A percentile compares a stretch with the other conserved stretches of the same genome.
These are phyloP conservation scores for Arthrinium puccinioides DNA, from an alignment of 2,329 filamentous ascomycete species.

Conservation along the genomic window DNA sequence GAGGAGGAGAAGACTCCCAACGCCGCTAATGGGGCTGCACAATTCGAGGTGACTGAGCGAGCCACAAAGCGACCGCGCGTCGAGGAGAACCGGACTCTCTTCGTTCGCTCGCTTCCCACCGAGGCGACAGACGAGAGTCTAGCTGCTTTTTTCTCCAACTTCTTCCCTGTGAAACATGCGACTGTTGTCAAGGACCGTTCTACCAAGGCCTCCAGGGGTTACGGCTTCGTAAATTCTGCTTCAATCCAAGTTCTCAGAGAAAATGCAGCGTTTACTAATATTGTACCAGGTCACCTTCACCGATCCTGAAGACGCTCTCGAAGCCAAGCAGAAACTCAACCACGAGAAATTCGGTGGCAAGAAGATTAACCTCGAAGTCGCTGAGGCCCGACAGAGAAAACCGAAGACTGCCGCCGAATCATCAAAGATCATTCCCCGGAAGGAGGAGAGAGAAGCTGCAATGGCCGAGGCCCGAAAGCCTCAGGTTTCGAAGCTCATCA, in stretches of 20 bases:
- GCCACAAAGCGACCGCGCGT: slow-evolving; percentile 50
- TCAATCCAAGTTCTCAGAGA: no score
- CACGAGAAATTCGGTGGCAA: slow-evolving; percentile 71
- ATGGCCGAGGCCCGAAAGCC: slow-evolving; percentile 53
- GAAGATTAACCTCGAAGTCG: slow-evolving; percentile 79
- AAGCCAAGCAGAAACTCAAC: slow-evolving; percentile 75
- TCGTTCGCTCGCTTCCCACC: slow-evolving; percentile 79
- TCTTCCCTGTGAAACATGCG: slow-evolving; percentile 91
- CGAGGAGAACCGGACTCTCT: slow-evolving; percentile 66
- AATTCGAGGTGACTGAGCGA: not conserved
- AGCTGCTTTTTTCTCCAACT: slow-evolving; percentile 85
- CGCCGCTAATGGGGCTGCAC: no score
- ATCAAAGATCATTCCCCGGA: slow-evolving; percentile 32
- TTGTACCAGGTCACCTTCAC: slow-evolving; percentile 61
- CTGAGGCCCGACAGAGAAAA: slow-evolving; percentile 70
- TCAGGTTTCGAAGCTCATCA: slow-evolving; percentile 61
- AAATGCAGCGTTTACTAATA: not conserved
- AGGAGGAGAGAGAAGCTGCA: slow-evolving; percentile 52
- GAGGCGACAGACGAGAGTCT: slow-evolving; percentile 74
- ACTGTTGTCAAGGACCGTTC: slow-evolving; percentile 81
- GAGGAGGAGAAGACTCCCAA: not conserved
- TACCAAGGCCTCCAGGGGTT: slow-evolving; percentile 84
- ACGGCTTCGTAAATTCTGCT: slow-evolving; percentile 77
- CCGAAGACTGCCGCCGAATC: slow-evolving; percentile 14
- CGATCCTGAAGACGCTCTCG: slow-evolving; percentile 81